Base-by-base conservation (phyloP, 1,284 basidiomycete genomes). In the Abortiporus biennis region DNA sequence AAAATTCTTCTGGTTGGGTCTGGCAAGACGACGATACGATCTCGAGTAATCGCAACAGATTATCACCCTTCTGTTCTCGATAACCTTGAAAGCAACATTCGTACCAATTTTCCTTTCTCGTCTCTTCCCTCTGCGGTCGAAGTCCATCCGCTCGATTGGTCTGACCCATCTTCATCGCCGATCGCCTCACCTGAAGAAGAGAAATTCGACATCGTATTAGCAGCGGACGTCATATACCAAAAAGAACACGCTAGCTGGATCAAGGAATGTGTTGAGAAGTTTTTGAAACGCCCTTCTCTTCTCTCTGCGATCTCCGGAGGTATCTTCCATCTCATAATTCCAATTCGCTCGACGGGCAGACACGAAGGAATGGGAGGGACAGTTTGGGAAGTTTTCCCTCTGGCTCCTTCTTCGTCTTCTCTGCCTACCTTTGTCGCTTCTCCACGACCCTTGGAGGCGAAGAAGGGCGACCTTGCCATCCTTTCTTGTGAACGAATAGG, bases 31-130 rank as follows among this genome's bases (percentile, higher is more conserved):
- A 5, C 36, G 20, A 21, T 23, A 13, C 3, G n/a, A 4, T 25
- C 22, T 16, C 19, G 36, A 16, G 40, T 82, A 53, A 67, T 88
- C 19, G 86, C 88, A 5, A 92, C 88, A 3, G 92, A 95, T 57
- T 92, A 81, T 55, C 85, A 90, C 52, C 76, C 80, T 0, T 73
- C 75, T 17, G 89, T 92, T 0, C 71, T 94, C 12, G 65, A 67
- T 15, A 94, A 93, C 59, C 76, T 91, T 13, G 55, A 62, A 3
- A 59, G 63, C 36, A 92, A 91, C 58, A 66, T 92, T 23, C 57
- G 57, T 12, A 65, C 71, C 34, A 92, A 92, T 57, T 70, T 76
- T 49, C 50, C 57, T 13, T 36, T 54, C 25, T 19, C 54, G 25
- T 17, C 47, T 6, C 46, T 47, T 20, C 25, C 40, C n/a, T 30